Evolutionary conservation across 768 basidiomycete species (phyloP).

Genomic region (Kwoniella sp.): DNA sequence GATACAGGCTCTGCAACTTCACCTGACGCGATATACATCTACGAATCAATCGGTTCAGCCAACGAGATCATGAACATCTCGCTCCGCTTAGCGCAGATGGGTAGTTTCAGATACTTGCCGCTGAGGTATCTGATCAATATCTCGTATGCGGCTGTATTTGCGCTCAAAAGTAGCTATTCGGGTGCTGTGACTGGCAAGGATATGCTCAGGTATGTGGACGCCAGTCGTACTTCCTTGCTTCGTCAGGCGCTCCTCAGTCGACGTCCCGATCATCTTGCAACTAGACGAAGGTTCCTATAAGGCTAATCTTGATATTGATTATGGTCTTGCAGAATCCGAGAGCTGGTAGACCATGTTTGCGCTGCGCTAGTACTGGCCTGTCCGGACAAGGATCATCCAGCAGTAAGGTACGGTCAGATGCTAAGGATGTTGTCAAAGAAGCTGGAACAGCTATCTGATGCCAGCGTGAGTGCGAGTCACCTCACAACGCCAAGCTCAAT

Average conservation of each 20-base stretch:
- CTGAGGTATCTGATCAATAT: slow-evolving; percentile 51
- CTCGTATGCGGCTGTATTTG: slow-evolving; percentile 50
- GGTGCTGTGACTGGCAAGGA: slow-evolving; percentile 46
- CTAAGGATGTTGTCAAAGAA: slow-evolving; percentile 46
- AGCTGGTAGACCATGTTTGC: slow-evolving; percentile 47
- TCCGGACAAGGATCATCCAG: slow-evolving; percentile 49
- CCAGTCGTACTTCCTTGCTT: no score
- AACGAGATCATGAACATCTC: slow-evolving; percentile 47
- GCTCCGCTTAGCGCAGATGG: slow-evolving; percentile 42
- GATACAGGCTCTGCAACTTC: slow-evolving; percentile 40
- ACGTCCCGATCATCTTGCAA: no score
- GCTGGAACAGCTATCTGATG: slow-evolving; percentile 44
- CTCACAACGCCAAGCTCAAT: no score
- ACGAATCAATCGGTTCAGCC: slow-evolving; percentile 52
- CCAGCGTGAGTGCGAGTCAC: slow-evolving; percentile 36
- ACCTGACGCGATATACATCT: slow-evolving; percentile 49
- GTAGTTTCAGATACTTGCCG: slow-evolving; percentile 42
- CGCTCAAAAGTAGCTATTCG: slow-evolving; percentile 50
- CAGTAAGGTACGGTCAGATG: slow-evolving; percentile 48
- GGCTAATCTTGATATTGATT: no score
- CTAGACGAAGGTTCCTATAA: no score
- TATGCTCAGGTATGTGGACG: slow-evolving; percentile 38
- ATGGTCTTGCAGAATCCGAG: slow-evolving; percentile 47
- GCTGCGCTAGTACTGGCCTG: slow-evolving; percentile 43
- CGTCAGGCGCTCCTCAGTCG: no score